A percentile compares a stretch with the other conserved stretches of the same genome.
Evolutionary conservation across 2,329 filamentous ascomycete species (phyloP).

Genomic region (Neocatenulostroma microsporum): DNA sequence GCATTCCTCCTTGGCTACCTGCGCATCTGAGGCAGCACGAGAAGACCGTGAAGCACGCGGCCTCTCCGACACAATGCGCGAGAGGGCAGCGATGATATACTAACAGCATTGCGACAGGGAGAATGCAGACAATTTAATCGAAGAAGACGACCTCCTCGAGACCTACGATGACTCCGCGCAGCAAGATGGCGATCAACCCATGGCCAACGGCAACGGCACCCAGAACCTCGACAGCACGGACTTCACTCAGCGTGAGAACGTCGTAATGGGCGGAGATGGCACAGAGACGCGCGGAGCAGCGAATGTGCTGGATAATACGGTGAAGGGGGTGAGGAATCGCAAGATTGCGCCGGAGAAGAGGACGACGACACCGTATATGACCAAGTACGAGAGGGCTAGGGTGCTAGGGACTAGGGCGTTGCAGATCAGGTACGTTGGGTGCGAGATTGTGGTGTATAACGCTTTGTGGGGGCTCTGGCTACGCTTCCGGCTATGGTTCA

Average conservation of each 20-base stretch:
- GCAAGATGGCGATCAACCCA: slow-evolving; percentile 37
- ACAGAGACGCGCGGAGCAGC: slow-evolving; percentile 36
- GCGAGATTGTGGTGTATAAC: too few species aligned
- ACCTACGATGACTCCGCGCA: too few species aligned
- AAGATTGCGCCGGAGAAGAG: slow-evolving; percentile 84
- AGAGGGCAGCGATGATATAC: background rate
- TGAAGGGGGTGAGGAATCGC: slow-evolving; percentile 60
- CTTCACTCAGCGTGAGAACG: slow-evolving; percentile 28
- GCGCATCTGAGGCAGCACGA: too few species aligned
- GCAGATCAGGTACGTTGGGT: slow-evolving; percentile 92
- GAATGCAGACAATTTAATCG: slow-evolving; percentile 31
- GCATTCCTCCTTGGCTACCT: too few species aligned
- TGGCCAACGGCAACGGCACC: slow-evolving; percentile 21
- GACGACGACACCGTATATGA: slow-evolving; percentile 96
- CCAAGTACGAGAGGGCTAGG: slow-evolving; percentile 93
- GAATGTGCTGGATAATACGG: slow-evolving; percentile 48
- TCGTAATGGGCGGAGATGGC: slow-evolving; percentile 45
- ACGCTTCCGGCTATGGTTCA: too few species aligned
- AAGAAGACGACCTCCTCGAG: slow-evolving; percentile 48
- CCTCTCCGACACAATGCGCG: too few species aligned
- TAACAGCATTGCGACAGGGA: slow-evolving; percentile 19
- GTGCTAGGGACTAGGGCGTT: slow-evolving; percentile 87
- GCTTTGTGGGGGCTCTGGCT: too few species aligned
- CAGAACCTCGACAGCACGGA: slow-evolving; percentile 25
- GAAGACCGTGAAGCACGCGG: too few species aligned